phyloP scores from a whole-genome alignment of 495 filamentous ascomycete genomes.

The Penicillium verhagenii region DNA sequence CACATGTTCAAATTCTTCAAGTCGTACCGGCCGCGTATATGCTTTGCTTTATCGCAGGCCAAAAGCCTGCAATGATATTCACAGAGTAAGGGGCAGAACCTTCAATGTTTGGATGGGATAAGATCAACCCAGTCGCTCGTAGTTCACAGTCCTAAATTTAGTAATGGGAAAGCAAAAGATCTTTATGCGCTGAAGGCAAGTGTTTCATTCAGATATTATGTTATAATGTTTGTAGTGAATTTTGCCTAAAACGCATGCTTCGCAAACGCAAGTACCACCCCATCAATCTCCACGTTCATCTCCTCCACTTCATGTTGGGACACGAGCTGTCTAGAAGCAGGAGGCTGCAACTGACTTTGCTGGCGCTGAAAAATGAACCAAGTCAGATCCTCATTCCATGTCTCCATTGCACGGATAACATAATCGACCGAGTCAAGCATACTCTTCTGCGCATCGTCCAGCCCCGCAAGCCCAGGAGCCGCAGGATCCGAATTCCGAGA shows the following conservation, averaged over 20 bases:
- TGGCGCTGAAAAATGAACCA: constrained; percentile 43
- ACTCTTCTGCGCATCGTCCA: constrained; percentile 3
- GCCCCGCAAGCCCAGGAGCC: neutral
- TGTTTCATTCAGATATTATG: no score
- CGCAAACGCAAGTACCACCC: constrained; percentile 29
- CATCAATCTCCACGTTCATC: constrained; percentile 17
- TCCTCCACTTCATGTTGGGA: neutral
- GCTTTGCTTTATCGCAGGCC: no score
- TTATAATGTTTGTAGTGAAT: no score
- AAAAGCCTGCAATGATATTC: no score
- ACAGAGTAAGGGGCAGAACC: no score
- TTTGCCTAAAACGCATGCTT: constrained; percentile 28
- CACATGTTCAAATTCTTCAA: neutral
- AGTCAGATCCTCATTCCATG: constrained; percentile 46
- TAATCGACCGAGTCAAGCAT: constrained; percentile 28
- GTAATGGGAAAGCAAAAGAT: neutral
- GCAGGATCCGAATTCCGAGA: neutral
- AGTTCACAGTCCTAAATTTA: no score
- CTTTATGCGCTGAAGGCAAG: neutral
- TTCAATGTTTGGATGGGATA: no score
- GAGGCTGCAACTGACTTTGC: neutral
- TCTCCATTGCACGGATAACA: constrained; percentile 42
- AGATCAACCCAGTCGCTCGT: no score
- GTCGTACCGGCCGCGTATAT: no score
- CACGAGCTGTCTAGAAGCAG: neutral